phyloP scores from a whole-genome alignment of 163 green algal species.

The Coccomyxa subellipsoidea region DNA sequence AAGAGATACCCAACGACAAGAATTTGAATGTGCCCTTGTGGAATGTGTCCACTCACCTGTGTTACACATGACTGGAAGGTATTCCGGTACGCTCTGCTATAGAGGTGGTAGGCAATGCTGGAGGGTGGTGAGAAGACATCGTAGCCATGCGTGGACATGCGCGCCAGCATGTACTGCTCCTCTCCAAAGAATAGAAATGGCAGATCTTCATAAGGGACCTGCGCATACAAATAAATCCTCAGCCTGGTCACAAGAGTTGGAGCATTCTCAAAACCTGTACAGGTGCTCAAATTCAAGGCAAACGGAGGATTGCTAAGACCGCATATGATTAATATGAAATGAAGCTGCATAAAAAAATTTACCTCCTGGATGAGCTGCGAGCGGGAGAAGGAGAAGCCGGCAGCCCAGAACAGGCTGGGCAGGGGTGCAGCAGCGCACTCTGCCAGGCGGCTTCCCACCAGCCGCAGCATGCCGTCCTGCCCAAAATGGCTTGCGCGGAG shows the following conservation, averaged over 20 bases:
- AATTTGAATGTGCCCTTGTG: too few species aligned
- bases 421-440: constrained; percentile 26
- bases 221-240: too few species aligned
- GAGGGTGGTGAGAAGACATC: constrained; percentile 48
- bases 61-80: constrained; percentile 5
- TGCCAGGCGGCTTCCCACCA: constrained; percentile 25
- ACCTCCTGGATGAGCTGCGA: constrained; percentile 14
- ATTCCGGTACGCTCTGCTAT: constrained; percentile 24
- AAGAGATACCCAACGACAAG: too few species aligned
- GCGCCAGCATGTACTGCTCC: constrained; percentile 59
- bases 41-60: background rate
- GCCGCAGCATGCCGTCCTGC: constrained; percentile 43
- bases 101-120: constrained; percentile 62
- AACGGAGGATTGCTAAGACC: too few species aligned
- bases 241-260: background rate
- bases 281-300: too few species aligned
- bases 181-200: constrained; percentile 75
- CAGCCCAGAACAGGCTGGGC: constrained; percentile 61
- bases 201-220: constrained; percentile 63
- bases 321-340: too few species aligned
- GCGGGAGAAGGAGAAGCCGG: constrained; percentile 66
- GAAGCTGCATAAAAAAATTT: too few species aligned
- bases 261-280: too few species aligned
- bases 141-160: constrained; percentile 62
- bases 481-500: constrained; percentile 58